Evolutionary conservation across 805 yeast genomes (phyloP).

Genomic region (Huiozyma sinensis): DNA sequence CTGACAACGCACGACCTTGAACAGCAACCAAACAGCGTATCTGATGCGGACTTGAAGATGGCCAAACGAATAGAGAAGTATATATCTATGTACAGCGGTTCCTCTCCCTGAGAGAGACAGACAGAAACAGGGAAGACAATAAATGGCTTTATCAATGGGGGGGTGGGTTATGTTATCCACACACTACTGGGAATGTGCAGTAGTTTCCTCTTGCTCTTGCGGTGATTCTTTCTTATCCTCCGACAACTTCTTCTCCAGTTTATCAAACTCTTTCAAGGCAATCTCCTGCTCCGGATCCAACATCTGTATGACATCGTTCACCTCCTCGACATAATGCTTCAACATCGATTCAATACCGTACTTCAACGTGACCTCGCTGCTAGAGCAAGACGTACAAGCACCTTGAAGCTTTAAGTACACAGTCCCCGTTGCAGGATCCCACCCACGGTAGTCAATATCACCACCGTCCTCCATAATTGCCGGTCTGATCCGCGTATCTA

Average conservation of each 20-base stretch:
- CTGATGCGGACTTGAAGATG: slow-evolving; percentile 47
- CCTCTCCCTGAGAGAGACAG: not conserved
- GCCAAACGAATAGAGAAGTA: slow-evolving; percentile 40
- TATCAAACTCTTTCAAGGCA: slow-evolving; percentile 74
- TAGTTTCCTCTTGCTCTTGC: no score
- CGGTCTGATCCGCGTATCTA: slow-evolving; percentile 91
- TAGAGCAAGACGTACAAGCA: slow-evolving; percentile 89
- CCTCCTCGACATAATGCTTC: slow-evolving; percentile 94
- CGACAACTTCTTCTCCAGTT: slow-evolving; percentile 54
- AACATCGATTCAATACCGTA: slow-evolving; percentile 97
- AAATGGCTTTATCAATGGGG: not conserved
- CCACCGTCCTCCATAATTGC: slow-evolving; percentile 99
- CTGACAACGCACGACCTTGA: slow-evolving; percentile 57
- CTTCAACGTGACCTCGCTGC: slow-evolving; percentile 84
- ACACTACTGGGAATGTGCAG: no score
- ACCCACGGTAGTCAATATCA: slow-evolving; percentile 80
- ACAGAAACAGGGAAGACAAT: not conserved
- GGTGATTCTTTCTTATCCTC: slow-evolving; percentile 2
- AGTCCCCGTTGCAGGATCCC: slow-evolving; percentile 75
- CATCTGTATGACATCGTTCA: slow-evolving; percentile 78
- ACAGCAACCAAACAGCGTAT: slow-evolving; percentile 26
- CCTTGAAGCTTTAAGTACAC: slow-evolving; percentile 87
- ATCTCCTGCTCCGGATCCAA: slow-evolving; percentile 67
- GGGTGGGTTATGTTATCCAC: no score
- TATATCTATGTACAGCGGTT: slow-evolving; percentile 9